Percentiles rank a stretch among this genome's conserved stretches.
Conservation (phyloP, 768 basidiomycete genomes). For the Hericium rajendrae region DNA sequence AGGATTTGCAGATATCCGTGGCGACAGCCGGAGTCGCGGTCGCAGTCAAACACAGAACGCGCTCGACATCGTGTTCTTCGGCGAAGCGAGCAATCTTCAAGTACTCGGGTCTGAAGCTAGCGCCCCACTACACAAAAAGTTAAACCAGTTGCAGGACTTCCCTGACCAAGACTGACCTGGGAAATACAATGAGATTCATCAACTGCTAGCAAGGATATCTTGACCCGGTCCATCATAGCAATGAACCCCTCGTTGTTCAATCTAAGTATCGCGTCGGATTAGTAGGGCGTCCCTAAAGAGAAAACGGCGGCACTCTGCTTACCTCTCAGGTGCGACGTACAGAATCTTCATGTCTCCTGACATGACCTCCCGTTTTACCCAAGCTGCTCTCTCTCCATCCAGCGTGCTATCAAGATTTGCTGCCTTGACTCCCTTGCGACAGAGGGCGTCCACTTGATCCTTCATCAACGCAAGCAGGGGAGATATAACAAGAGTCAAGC, state of each 20-base stretch:
- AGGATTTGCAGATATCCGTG: conserved; percentile 34
- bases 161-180: conserved; percentile 19
- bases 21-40: conserved; percentile 35
- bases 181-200: conserved; percentile 43
- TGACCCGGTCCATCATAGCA: conserved; percentile 32
- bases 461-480: conserved; percentile 28
- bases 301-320: not conserved
- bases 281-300: no score
- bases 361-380: conserved; percentile 28
- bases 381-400: conserved; percentile 19
- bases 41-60: conserved; percentile 36
- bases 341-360: conserved; percentile 35
- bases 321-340: conserved; percentile 39
- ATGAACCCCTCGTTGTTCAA: conserved; percentile 37
- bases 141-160: not conserved
- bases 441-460: conserved; percentile 30
- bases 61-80: conserved; percentile 34
- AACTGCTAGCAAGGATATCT: conserved; percentile 37
- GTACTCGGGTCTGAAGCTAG: conserved; percentile 33
- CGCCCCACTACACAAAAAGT: conserved; percentile 26
- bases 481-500: conserved; percentile 28
- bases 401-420: conserved; percentile 33
- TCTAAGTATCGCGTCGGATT: conserved; percentile 12
- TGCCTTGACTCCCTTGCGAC: conserved; percentile 25
- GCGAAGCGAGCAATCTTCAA: conserved; percentile 35